phyloP scores from a whole-genome alignment of 2,329 filamentous ascomycete genomes.

The Pseudocercospora vitis region DNA sequence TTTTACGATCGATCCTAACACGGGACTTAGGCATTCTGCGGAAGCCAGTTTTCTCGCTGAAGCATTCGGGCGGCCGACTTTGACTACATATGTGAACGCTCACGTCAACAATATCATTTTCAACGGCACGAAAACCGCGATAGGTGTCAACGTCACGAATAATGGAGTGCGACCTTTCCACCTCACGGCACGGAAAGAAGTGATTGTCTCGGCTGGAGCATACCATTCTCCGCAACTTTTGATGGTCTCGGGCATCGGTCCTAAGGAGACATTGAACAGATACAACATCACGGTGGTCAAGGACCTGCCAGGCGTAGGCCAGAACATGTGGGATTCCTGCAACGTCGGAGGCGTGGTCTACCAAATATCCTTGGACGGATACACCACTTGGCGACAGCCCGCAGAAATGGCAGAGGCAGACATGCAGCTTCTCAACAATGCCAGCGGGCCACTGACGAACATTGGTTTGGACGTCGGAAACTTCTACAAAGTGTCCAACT shows the following conservation, averaged over 20 bases:
- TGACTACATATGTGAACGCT: constrained; percentile 37
- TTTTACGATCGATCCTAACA: constrained; percentile 37
- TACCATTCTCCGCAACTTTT: constrained; percentile 37
- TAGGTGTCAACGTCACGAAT: constrained; percentile 32
- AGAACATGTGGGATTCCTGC: constrained; percentile 50
- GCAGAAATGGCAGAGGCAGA: constrained; percentile 14
- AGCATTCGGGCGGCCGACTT: constrained; percentile 20
- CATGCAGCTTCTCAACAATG: constrained; percentile 20
- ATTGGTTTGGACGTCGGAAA: constrained; percentile 21
- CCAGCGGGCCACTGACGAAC: constrained; percentile 29
- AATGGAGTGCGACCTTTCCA: constrained; percentile 27
- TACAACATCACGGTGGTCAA: constrained; percentile 47
- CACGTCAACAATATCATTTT: constrained; percentile 40
- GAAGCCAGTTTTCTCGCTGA: constrained; percentile 31
- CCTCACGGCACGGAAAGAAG: constrained; percentile 36
- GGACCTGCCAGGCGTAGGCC: constrained; percentile 53
- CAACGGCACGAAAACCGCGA: constrained; percentile 25
- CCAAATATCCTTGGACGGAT: constrained; percentile 18
- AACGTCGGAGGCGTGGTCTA: constrained; percentile 18
- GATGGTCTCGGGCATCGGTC: constrained; percentile 36
- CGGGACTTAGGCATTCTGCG: constrained; percentile 17
- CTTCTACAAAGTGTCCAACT: constrained; percentile 23
- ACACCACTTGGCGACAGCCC: constrained; percentile 14
- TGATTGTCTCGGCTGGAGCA: constrained; percentile 36
- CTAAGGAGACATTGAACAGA: constrained; percentile 43